phyloP scores from a whole-genome alignment of 345 rosid genomes.

The Gossypium herbaceum region DNA sequence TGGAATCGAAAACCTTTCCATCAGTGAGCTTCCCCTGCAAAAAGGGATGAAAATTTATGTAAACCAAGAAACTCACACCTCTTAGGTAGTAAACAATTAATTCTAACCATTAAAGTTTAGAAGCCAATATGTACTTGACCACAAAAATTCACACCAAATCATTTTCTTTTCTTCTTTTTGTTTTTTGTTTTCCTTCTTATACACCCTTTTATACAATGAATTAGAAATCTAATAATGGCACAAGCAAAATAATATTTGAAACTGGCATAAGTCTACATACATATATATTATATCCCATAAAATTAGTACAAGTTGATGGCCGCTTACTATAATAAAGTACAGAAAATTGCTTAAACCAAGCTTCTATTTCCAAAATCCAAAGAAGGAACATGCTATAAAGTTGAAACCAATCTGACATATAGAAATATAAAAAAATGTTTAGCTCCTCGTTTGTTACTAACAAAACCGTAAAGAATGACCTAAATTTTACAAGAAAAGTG shows the following conservation, averaged over 20 bases:
- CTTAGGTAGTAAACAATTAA: background rate
- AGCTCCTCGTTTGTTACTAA: background rate
- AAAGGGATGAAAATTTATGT: background rate
- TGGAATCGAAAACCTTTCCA: conserved; percentile 91
- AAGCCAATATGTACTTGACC: background rate
- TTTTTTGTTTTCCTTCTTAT: background rate
- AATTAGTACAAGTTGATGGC: too few species aligned
- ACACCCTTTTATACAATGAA: background rate
- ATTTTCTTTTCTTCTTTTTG: background rate
- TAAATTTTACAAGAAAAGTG: background rate
- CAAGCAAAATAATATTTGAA: background rate
- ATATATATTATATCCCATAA: background rate
- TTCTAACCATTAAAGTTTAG: background rate
- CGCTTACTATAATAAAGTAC: background rate
- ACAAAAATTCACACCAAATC: background rate
- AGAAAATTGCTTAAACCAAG: background rate
- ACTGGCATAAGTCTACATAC: background rate
- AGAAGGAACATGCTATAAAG: background rate
- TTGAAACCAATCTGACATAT: background rate
- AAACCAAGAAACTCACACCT: conserved; percentile 1
- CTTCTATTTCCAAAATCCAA: background rate
- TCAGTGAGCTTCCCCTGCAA: conserved; percentile 86
- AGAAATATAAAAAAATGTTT: background rate
- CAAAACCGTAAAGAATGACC: background rate
- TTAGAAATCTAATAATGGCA: background rate